Evolutionary conservation across 768 basidiomycete species (phyloP).

Genomic region (Leccinum arenicola): DNA sequence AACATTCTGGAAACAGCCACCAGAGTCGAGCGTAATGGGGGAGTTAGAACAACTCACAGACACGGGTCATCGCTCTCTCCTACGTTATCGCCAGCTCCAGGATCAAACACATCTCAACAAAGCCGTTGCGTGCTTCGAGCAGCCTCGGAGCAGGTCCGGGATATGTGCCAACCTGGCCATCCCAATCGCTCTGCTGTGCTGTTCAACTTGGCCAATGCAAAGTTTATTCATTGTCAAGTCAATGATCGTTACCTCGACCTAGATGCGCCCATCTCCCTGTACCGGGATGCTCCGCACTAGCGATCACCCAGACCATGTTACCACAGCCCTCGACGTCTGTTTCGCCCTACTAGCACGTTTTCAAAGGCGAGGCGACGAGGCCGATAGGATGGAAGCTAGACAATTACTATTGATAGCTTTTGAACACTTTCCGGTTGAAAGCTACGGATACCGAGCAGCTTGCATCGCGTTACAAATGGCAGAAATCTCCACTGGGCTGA

Average conservation of each 20-base stretch:
- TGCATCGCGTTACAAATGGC: not conserved
- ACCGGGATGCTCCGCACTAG: not conserved
- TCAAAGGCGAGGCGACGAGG: not conserved
- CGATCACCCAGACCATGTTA: not conserved
- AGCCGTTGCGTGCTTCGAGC: not conserved
- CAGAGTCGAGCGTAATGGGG: not conserved
- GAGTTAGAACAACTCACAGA: not conserved
- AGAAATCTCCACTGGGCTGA: slow-evolving; percentile 16
- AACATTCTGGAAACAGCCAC: not conserved
- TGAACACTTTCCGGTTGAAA: not conserved
- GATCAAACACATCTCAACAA: not conserved
- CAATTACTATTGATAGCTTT: not conserved
- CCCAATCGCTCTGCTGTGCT: not conserved
- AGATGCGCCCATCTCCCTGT: not conserved
- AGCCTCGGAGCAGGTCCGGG: not conserved
- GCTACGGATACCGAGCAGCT: not conserved
- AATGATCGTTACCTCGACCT: not conserved
- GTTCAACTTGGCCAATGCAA: not conserved
- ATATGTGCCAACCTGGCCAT: not conserved
- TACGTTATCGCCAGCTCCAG: not conserved
- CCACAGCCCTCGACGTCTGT: not conserved
- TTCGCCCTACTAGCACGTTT: not conserved
- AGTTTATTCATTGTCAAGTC: not conserved
- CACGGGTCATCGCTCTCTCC: not conserved
- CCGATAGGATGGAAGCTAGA: not conserved